A percentile compares a stretch with the other conserved stretches of the same genome.
These are phyloP conservation scores for Fusarium goolgardi DNA, from an alignment of 2,329 filamentous ascomycete species.

Conservation along the genomic window DNA sequence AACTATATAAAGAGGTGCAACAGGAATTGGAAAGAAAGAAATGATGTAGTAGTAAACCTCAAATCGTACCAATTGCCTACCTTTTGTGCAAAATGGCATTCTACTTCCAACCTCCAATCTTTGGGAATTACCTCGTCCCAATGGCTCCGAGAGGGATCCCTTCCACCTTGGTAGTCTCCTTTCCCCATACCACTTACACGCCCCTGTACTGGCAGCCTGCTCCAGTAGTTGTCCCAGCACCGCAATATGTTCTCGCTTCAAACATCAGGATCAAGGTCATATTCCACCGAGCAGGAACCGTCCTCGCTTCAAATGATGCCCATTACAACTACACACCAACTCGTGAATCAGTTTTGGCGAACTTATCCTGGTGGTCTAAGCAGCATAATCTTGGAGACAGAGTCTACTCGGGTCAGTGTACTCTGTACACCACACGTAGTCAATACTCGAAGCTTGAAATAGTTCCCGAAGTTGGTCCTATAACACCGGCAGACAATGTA, in stretches of 20 bases:
- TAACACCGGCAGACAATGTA: constrained; percentile 44
- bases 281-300: constrained; percentile 33
- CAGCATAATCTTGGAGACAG: constrained; percentile 26
- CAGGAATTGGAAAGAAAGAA: neutral
- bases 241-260: neutral
- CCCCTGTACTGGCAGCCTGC: neutral
- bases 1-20: constrained; percentile 2
- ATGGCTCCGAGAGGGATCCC: neutral
- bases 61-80: neutral
- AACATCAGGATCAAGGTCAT: constrained; percentile 36
- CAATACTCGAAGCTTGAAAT: constrained; percentile 20
- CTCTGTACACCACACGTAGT: constrained; percentile 31
- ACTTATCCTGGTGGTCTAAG: constrained; percentile 28
- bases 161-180: neutral
- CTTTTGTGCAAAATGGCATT: constrained; percentile 39
- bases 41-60: neutral
- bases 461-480: constrained; percentile 13
- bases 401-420: constrained; percentile 31
- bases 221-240: neutral
- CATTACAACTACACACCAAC: constrained; percentile 27
- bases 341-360: constrained; percentile 30
- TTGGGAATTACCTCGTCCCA: constrained; percentile 22
- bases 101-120: constrained; percentile 45
- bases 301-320: constrained; percentile 31
- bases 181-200: neutral